Evolutionary conservation across 106 monocot genomes (phyloP).

Genomic region (Dendrobium nobile): DNA sequence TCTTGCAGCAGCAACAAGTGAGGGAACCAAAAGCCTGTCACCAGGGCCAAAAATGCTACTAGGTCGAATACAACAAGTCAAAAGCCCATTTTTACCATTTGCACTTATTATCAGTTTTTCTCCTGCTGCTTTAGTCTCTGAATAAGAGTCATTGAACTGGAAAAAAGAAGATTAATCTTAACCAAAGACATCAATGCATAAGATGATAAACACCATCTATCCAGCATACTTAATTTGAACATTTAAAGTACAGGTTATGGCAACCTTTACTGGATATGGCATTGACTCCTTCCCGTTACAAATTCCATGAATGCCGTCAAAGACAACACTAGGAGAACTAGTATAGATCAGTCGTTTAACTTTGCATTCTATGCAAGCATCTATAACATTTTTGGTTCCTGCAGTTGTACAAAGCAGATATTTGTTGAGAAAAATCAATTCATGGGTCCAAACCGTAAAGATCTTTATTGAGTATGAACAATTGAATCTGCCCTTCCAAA

Average conservation of each 20-base stretch:
- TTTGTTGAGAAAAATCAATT: neutral
- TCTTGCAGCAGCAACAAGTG: slow-evolving; percentile 75
- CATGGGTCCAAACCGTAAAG: neutral
- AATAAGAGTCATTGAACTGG: slow-evolving; percentile 98
- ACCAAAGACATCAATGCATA: neutral
- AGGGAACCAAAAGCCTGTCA: slow-evolving; percentile 82
- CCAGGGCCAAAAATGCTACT: slow-evolving; percentile 99
- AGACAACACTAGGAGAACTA: slow-evolving; percentile 95
- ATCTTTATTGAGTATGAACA: neutral
- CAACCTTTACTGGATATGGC: slow-evolving; percentile 77
- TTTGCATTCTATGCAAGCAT: slow-evolving; percentile 88
- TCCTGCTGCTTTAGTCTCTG: slow-evolving; percentile 93
- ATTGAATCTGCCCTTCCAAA: neutral
- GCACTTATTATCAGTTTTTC: slow-evolving; percentile 83
- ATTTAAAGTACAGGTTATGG: neutral
- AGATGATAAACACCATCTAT: neutral
- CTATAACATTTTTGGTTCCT: slow-evolving; percentile 96
- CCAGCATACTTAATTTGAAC: neutral
- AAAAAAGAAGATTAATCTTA: slow-evolving; percentile 4
- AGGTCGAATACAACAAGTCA: slow-evolving; percentile 92
- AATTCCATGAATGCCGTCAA: slow-evolving; percentile 89
- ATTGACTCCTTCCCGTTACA: slow-evolving; percentile 65
- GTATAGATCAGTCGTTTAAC: slow-evolving; percentile 90
- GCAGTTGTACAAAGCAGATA: slow-evolving; percentile 10
- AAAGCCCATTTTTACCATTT: slow-evolving; percentile 74